Percentiles rank a stretch among this genome's conserved stretches.
These are phyloP conservation scores for Penicillium simplicissimum DNA, from an alignment of 495 filamentous ascomycete species.

Conservation along the genomic window DNA sequence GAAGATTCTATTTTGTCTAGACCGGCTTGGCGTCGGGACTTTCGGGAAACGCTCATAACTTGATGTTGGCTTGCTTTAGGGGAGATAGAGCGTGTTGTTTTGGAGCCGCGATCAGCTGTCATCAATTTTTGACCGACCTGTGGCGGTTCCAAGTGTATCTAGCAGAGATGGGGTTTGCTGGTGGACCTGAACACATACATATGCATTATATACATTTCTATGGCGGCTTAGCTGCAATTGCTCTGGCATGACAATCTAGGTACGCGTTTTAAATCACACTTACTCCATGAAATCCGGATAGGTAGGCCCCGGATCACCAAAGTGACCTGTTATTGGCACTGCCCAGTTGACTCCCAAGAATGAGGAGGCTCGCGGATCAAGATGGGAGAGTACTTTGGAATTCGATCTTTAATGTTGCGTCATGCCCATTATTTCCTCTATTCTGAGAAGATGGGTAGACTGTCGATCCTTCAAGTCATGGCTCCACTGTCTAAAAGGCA, in stretches of 20 bases:
- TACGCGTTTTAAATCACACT: neutral
- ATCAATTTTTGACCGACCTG: neutral
- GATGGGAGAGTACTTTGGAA: too few species aligned
- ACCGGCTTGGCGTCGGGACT: constrained; percentile 1
- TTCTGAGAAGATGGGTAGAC: too few species aligned
- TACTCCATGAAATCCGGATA: too few species aligned
- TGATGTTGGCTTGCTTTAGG: neutral
- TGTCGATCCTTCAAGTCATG: constrained; percentile 15
- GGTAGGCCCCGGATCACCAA: too few species aligned
- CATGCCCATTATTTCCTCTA: too few species aligned
- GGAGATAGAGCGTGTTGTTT: neutral
- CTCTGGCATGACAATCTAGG: neutral
- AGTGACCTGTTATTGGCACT: too few species aligned
- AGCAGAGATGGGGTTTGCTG: neutral
- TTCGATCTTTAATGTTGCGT: too few species aligned
- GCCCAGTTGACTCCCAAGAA: too few species aligned
- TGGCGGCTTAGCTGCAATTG: neutral
- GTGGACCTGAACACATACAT: neutral
- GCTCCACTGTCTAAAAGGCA: constrained; percentile 22
- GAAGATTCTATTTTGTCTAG: constrained; percentile 10
- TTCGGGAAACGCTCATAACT: neutral
- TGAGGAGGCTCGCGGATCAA: too few species aligned
- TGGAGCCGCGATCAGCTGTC: neutral
- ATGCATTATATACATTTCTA: neutral
- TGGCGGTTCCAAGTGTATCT: constrained; percentile 11